phyloP scores from a whole-genome alignment of 805 yeast species.

The Metschnikowia lunata region DNA sequence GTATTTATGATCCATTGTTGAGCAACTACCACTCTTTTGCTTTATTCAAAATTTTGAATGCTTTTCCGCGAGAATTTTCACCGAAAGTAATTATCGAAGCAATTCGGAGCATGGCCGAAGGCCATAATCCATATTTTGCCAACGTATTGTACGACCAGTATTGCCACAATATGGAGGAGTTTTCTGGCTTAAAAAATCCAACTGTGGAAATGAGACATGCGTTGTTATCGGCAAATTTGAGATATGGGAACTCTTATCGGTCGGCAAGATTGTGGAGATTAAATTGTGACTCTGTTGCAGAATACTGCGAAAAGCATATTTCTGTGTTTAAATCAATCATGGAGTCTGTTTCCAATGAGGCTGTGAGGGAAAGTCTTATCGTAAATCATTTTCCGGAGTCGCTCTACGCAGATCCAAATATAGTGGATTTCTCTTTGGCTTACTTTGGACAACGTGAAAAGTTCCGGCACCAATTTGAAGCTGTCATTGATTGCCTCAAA shows the following conservation, averaged over 20 bases:
- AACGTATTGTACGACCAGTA: conserved; percentile 15
- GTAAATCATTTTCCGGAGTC: conserved; percentile 6
- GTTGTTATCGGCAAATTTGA: conserved; percentile 13
- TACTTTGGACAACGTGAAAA: conserved; percentile 18
- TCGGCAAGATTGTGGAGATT: conserved; percentile 18
- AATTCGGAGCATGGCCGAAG: conserved; percentile 8
- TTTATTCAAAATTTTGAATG: conserved; percentile 8
- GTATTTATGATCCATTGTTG: conserved; percentile 8
- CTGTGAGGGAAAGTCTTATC: not conserved
- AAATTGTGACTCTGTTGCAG: not conserved
- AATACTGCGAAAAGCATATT: conserved; percentile 4
- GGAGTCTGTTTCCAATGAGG: not conserved
- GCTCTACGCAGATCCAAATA: conserved; percentile 5
- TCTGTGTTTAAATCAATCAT: not conserved
- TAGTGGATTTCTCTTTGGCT: conserved; percentile 15
- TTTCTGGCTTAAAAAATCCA: not conserved
- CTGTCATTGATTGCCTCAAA: conserved; percentile 19
- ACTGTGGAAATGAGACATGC: conserved; percentile 1
- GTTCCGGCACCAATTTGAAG: conserved; percentile 14
- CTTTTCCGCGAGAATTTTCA: not conserved
- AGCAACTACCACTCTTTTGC: conserved; percentile 12
- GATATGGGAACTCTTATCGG: conserved; percentile 12
- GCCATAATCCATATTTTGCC: conserved; percentile 16
- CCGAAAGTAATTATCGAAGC: conserved; percentile 3
- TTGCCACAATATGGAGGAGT: not conserved